A percentile compares a stretch with the other conserved stretches of the same genome.
These are phyloP conservation scores for Pythium scleroteichum DNA, from an alignment of 352 stramenopile genomes.

Conservation along the genomic window DNA sequence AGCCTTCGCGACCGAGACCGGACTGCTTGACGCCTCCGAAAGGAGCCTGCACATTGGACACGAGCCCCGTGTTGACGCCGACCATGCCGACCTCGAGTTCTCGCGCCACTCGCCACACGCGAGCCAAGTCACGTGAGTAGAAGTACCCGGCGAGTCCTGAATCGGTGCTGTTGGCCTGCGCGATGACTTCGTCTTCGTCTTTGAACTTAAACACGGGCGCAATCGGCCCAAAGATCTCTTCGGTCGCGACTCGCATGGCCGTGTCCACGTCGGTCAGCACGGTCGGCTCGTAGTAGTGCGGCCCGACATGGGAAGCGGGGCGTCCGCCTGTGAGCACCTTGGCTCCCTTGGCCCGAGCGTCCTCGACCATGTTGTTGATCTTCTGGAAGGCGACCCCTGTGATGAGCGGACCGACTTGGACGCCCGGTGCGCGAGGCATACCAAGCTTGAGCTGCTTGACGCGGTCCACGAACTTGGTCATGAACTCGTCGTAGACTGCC, in stretches of 20 bases:
- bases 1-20: constrained; percentile 87
- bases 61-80: constrained; percentile 90
- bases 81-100: constrained; percentile 93
- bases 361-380: constrained; percentile 77
- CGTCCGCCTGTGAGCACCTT: constrained; percentile 81
- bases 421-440: constrained; percentile 63
- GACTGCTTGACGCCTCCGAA: constrained; percentile 90
- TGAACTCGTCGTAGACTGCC: constrained; percentile 93
- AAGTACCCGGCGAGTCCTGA: constrained; percentile 94
- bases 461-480: constrained; percentile 63
- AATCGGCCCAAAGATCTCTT: constrained; percentile 97
- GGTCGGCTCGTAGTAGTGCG: constrained; percentile 94
- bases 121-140: constrained; percentile 87
- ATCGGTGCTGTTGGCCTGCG: constrained; percentile 91
- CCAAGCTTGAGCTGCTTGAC: constrained; percentile 88
- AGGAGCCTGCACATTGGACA: constrained; percentile 85
- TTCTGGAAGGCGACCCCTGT: constrained; percentile 88
- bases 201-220: constrained; percentile 93
- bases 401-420: constrained; percentile 95
- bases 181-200: constrained; percentile 94
- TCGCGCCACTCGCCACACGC: constrained; percentile 84
- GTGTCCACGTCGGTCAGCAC: constrained; percentile 85
- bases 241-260: constrained; percentile 84
- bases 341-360: constrained; percentile 90
- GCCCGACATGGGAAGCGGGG: constrained; percentile 44